These are phyloP conservation scores for Vaccinium darrowii DNA, from an alignment of 148 eudicot genomes.

Conservation along the genomic window DNA sequence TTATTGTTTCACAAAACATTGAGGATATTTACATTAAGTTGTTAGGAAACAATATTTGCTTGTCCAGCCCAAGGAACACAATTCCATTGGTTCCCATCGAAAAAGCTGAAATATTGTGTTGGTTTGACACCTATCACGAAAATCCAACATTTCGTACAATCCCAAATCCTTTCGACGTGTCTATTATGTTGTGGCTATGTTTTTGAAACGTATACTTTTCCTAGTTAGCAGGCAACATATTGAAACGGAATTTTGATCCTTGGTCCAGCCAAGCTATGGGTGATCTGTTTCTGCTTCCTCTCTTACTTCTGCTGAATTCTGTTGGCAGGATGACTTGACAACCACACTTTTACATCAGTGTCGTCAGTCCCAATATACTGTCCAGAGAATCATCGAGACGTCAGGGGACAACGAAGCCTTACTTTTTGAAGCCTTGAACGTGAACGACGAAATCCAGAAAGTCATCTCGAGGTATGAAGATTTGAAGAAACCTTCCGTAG, in stretches of 20 bases:
- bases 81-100: too few species aligned
- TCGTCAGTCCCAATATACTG: constrained; percentile 63
- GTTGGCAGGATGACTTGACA: constrained; percentile 87
- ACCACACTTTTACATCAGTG: constrained; percentile 82
- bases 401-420: constrained; percentile 89
- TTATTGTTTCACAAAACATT: too few species aligned
- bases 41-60: not conserved
- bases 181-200: not conserved
- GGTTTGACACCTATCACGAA: not conserved
- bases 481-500: constrained; percentile 50
- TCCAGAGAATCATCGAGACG: constrained; percentile 79
- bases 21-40: not conserved
- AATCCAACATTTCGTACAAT: not conserved
- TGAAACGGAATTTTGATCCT: not conserved
- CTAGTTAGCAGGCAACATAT: not conserved
- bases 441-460: constrained; percentile 92
- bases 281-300: not conserved
- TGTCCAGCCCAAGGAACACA: too few species aligned
- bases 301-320: constrained; percentile 1
- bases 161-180: not conserved
- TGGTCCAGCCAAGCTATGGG: not conserved
- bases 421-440: constrained; percentile 91
- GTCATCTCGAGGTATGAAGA: constrained; percentile 76
- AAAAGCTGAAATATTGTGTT: not conserved
- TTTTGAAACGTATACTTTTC: not conserved